Evolutionary conservation across 129 eudicot genomes (phyloP).

Genomic region (Mikania micrantha): DNA sequence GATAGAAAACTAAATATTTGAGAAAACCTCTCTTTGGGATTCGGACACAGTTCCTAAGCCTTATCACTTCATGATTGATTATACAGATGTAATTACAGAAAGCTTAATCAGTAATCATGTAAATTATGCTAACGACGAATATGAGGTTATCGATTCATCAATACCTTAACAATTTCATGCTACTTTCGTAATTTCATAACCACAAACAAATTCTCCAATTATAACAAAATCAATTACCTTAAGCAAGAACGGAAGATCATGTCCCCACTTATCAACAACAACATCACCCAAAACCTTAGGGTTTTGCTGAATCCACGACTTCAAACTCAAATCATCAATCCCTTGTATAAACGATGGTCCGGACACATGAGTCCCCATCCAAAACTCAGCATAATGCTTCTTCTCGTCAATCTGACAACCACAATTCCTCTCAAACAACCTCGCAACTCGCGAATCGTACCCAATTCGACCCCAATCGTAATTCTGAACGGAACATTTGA

Average conservation of each 20-base stretch:
- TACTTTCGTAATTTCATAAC: not conserved
- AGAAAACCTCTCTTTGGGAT: no score
- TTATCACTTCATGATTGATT: not conserved
- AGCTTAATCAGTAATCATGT: not conserved
- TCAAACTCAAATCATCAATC: slow-evolving; percentile 32
- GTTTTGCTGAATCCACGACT: slow-evolving; percentile 61
- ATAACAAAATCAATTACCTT: slow-evolving; percentile 59
- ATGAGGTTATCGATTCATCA: no score
- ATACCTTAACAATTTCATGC: not conserved
- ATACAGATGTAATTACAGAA: not conserved
- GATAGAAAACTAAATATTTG: no score
- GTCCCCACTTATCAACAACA: slow-evolving; percentile 69
- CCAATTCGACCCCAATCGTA: slow-evolving; percentile 89
- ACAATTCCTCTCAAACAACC: slow-evolving; percentile 35
- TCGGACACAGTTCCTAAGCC: no score
- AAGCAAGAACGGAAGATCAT: slow-evolving; percentile 69
- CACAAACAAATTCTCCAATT: no score
- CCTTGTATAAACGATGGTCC: slow-evolving; percentile 52
- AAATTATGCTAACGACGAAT: not conserved
- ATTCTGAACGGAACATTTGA: slow-evolving; percentile 66
- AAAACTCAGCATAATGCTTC: slow-evolving; percentile 77
- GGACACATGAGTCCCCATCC: slow-evolving; percentile 94
- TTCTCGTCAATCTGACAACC: slow-evolving; percentile 39
- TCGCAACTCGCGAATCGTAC: slow-evolving; percentile 52
- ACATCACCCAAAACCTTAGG: slow-evolving; percentile 73